A percentile compares a stretch with the other conserved stretches of the same genome.
phyloP scores from a whole-genome alignment of 164 flowering plant species.

The Aristolochia contorta region DNA sequence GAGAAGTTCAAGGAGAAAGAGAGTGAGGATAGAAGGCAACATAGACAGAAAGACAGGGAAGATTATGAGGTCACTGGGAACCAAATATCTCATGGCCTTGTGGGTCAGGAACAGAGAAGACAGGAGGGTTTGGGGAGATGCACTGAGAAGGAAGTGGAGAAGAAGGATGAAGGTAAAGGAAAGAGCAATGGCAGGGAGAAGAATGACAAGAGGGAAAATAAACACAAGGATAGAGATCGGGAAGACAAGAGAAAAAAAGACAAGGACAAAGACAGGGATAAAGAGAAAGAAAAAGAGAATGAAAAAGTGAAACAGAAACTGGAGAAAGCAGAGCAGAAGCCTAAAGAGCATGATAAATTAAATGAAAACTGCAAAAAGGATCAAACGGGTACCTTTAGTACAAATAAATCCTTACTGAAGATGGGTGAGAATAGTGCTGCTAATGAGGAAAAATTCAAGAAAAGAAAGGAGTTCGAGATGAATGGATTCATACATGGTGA shows the following conservation, averaged over 20 bases:
- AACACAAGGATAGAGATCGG: conserved; percentile 13
- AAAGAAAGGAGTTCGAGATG: conserved; percentile 44
- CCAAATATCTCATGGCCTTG: conserved; percentile 15
- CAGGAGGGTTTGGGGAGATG: conserved; percentile 14
- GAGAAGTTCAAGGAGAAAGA: conserved; percentile 26
- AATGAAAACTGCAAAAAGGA: conserved; percentile 23
- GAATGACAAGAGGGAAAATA: conserved; percentile 22
- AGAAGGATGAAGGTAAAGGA: conserved; percentile 19
- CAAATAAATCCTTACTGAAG: conserved; percentile 13
- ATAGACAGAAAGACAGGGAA: conserved; percentile 16
- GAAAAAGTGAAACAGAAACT: conserved; percentile 31
- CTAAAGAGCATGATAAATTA: conserved; percentile 20
- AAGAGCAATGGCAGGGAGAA: conserved; percentile 21
- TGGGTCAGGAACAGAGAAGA: conserved; percentile 16
- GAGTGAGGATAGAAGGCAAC: conserved; percentile 20
- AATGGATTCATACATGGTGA: conserved; percentile 69
- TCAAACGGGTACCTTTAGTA: conserved; percentile 8
- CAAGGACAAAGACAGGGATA: conserved; percentile 33
- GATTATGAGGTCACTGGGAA: conserved; percentile 15
- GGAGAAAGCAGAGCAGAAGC: conserved; percentile 20
- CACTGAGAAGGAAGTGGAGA: conserved; percentile 1
- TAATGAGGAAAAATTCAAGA: conserved; percentile 27
- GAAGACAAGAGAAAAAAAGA: conserved; percentile 20
- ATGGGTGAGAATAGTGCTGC: conserved; percentile 16
- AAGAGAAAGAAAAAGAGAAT: conserved; percentile 34